A percentile compares a stretch with the other conserved stretches of the same genome.
phyloP scores from a whole-genome alignment of 2,329 filamentous ascomycete species.

The Periconia digitata region DNA sequence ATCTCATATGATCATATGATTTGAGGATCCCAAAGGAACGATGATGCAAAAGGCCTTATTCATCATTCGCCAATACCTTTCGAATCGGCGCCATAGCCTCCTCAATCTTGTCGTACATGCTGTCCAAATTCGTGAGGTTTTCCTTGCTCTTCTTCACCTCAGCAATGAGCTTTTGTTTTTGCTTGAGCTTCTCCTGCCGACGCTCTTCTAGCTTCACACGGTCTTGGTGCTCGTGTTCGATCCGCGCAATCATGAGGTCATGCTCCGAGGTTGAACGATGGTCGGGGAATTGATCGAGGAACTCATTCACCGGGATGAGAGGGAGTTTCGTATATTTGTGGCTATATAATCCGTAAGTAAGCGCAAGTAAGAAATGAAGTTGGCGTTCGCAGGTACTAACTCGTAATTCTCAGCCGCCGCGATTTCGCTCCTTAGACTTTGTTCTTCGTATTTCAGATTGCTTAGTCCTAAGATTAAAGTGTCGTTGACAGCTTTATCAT shows the following conservation, averaged over 20 bases:
- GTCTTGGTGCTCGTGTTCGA: constrained; percentile 85
- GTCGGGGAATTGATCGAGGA: constrained; percentile 75
- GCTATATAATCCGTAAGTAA: constrained; percentile 45
- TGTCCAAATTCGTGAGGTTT: constrained; percentile 86
- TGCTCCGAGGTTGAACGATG: constrained; percentile 72
- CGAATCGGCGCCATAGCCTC: constrained; percentile 89
- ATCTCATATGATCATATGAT: too few species aligned
- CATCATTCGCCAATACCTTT: constrained; percentile 78
- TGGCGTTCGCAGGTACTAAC: constrained; percentile 55
- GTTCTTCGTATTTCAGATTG: constrained; percentile 95
- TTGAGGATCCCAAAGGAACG: too few species aligned
- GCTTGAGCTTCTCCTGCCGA: constrained; percentile 63
- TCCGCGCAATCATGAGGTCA: constrained; percentile 83
- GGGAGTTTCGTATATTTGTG: constrained; percentile 88
- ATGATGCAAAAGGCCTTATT: constrained; percentile 2
- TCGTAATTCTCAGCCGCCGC: constrained; percentile 87
- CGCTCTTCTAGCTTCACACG: constrained; percentile 84
- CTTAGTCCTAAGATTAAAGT: constrained; percentile 88
- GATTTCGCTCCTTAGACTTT: constrained; percentile 88
- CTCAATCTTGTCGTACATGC: constrained; percentile 91
- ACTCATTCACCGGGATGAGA: constrained; percentile 80
- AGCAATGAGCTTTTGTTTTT: constrained; percentile 68
- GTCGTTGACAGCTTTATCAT: constrained; percentile 88
- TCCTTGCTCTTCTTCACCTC: constrained; percentile 93
- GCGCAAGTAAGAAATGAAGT: background rate